Evolutionary conservation across 2,329 filamentous ascomycete genomes (phyloP), one percentile per base, ranked within the genome.

Genomic region (Ophiobolus disseminans): DNA sequence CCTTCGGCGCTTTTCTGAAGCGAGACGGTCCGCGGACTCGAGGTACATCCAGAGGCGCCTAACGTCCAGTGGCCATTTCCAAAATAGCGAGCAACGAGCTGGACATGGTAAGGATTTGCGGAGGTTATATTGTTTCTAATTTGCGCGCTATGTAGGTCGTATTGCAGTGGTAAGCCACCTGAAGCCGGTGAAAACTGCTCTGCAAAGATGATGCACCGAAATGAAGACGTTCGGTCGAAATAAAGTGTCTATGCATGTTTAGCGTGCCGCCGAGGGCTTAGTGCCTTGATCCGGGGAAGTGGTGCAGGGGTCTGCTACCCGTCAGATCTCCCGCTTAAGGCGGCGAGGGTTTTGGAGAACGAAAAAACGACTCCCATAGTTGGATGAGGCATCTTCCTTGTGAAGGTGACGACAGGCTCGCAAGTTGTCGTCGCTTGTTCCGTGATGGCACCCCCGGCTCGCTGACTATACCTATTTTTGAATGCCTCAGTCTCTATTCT

Each of bases 231-330:
- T 58, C 53, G 59, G 66, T 66, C 60, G 57, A 61, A 60, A 62
- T 68, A 67, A 50, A 68, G 66, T 67, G 61, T 48, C 61, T 50
- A 55, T 49, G 60, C 57, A 60, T 54, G 48, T 49, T 54, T 66
- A 63, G 62, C 55, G 62, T 49, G 49, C 37, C 55, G 31, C 37
- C 38, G 30, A 48, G 50, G 47, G 60, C 36, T 46, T 62, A 63
- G 58, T 48, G 48, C 23, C 38, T 21, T 31, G 41, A 47, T 48
- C 57, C 50, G 50, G 50, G 50, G 26, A 32, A 48, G 17, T 28
- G 54, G 37, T 40, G 32, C 55, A 55, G 47, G 58, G 58, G 21
- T 51, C 9, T 26, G 21, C 23, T 36, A 44, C 45, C 45, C 46
- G 44, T 43, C 48, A 49, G 54, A 61, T 58, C 51, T 55, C 28